Conservation (phyloP, 2,329 filamentous ascomycete genomes). For the Clonostachys chloroleuca region DNA sequence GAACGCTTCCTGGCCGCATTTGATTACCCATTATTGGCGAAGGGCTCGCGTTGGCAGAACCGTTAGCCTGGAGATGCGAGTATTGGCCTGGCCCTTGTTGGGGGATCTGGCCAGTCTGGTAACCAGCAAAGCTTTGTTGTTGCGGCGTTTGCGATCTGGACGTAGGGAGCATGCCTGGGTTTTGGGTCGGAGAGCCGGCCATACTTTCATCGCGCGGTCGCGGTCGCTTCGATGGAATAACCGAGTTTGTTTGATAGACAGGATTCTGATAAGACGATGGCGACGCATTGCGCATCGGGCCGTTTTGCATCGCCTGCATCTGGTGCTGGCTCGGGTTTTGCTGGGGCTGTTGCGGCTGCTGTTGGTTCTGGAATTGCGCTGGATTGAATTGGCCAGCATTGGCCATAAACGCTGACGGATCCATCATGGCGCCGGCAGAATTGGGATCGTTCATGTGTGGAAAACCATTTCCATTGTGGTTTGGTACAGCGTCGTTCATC, state of each 20-base stretch:
- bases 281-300: slow-evolving; percentile 77
- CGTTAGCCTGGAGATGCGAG: slow-evolving; percentile 76
- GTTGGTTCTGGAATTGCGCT: slow-evolving; percentile 47
- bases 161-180: slow-evolving; percentile 67
- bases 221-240: slow-evolving; percentile 86
- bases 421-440: slow-evolving; percentile 55
- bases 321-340: slow-evolving; percentile 29
- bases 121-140: slow-evolving; percentile 68
- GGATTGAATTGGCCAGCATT: slow-evolving; percentile 57
- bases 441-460: slow-evolving; percentile 61
- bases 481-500: slow-evolving; percentile 68
- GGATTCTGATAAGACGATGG: slow-evolving; percentile 69
- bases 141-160: slow-evolving; percentile 90
- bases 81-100: slow-evolving; percentile 62
- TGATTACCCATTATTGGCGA: slow-evolving; percentile 91
- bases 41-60: slow-evolving; percentile 79
- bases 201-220: slow-evolving; percentile 80
- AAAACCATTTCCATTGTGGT: slow-evolving; percentile 67
- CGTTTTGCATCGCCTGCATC: slow-evolving; percentile 70
- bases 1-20: slow-evolving; percentile 63
- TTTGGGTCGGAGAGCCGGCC: slow-evolving; percentile 74
- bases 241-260: slow-evolving; percentile 77
- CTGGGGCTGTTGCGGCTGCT: slow-evolving; percentile 12
- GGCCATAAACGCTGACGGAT: slow-evolving; percentile 60
- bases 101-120: slow-evolving; percentile 59